Percentiles rank a stretch among this genome's conserved stretches.
Conservation (phyloP, 1,139 yeast species). For the Meyerozyma athensensis region DNA sequence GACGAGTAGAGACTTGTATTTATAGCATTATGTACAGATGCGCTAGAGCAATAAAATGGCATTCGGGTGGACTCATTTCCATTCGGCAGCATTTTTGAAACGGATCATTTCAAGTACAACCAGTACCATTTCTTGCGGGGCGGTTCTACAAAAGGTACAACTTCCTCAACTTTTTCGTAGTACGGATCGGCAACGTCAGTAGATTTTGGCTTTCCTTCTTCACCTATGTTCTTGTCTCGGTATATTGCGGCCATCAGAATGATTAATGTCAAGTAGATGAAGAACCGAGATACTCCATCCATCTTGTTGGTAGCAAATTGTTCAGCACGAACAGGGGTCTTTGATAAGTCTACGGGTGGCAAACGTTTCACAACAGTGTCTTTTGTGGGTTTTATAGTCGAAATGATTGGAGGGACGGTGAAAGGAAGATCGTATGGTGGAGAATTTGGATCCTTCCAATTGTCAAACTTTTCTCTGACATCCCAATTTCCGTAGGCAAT, state of each 20-base stretch:
- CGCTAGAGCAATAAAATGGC: background rate
- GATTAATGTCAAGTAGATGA: constrained; percentile 43
- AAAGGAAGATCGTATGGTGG: constrained; percentile 57
- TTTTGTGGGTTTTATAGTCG: constrained; percentile 19
- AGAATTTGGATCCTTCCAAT: constrained; percentile 30
- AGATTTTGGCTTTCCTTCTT: constrained; percentile 43
- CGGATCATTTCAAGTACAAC: constrained; percentile 34
- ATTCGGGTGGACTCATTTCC: no score
- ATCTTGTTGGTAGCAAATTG: constrained; percentile 49
- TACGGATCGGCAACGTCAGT: constrained; percentile 34
- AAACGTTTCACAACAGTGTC: constrained; percentile 23
- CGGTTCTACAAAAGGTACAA: constrained; percentile 13
- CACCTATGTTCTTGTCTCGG: constrained; percentile 48
- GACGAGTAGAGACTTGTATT: constrained; percentile 10
- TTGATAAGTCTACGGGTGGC: constrained; percentile 43
- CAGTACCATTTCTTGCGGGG: constrained; percentile 36
- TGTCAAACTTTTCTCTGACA: constrained; percentile 50
- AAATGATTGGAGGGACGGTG: constrained; percentile 31
- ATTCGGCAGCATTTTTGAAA: no score
- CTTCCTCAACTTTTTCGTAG: constrained; percentile 23
- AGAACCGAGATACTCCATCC: constrained; percentile 52
- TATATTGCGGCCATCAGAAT: constrained; percentile 41
- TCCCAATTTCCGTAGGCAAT: constrained; percentile 66
- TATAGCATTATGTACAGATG: background rate
- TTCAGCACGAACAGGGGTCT: constrained; percentile 41